A percentile compares a stretch with the other conserved stretches of the same genome.
phyloP scores from a whole-genome alignment of 192 early-diverging fungal genomes.

The Podila epigama region DNA sequence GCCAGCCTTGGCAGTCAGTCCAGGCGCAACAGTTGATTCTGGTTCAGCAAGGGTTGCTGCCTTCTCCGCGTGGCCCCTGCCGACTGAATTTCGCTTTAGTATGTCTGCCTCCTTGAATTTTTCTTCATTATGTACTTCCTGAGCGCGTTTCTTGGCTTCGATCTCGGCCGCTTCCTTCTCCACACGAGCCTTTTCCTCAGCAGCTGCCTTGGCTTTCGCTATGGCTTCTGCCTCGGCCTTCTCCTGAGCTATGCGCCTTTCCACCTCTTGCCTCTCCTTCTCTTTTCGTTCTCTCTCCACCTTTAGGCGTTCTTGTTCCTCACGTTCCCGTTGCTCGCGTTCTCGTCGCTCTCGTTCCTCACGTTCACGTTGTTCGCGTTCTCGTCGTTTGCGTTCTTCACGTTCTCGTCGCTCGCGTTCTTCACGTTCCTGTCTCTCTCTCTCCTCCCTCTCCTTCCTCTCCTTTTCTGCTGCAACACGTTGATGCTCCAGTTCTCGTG shows the following conservation, averaged over 20 bases:
- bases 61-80: constrained; percentile 30
- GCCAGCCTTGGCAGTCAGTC: constrained; percentile 33
- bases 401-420: constrained; percentile 39
- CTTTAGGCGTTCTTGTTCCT: constrained; percentile 12
- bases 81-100: constrained; percentile 30
- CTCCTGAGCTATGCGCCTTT: constrained; percentile 37
- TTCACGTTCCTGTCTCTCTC: constrained; percentile 15
- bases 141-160: constrained; percentile 26
- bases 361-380: too few relatives aligned
- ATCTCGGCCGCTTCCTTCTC: constrained; percentile 5
- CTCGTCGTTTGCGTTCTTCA: too few relatives aligned
- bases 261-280: constrained; percentile 18
- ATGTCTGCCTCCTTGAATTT: constrained; percentile 35
- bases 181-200: constrained; percentile 21
- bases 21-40: constrained; percentile 45
- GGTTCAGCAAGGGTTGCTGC: constrained; percentile 22
- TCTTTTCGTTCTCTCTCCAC: constrained; percentile 8
- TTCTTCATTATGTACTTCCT: not conserved
- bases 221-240: constrained; percentile 40
- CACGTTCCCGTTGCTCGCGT: constrained; percentile 7
- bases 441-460: constrained; percentile 15
- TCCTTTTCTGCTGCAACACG: not conserved
- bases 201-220: constrained; percentile 22
- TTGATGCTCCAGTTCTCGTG: constrained; percentile 1
- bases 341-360: constrained; percentile 11